Evolutionary conservation across 1,284 basidiomycete species (phyloP), one percentile per base, ranked within the genome.

Genomic region (Pulveroboletus sp.): DNA sequence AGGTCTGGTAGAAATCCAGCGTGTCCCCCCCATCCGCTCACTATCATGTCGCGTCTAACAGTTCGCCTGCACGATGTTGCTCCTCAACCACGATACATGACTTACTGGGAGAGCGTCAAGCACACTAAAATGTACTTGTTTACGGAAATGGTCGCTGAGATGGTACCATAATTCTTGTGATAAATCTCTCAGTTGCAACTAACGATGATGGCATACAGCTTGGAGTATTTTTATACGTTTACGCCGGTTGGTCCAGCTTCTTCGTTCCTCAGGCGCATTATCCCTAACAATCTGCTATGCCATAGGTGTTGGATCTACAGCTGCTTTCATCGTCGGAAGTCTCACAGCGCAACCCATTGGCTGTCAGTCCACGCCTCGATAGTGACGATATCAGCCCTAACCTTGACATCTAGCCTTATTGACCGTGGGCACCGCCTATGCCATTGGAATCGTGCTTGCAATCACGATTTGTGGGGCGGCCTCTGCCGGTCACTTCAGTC

Each of bases 401-500:
- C 45, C 31, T 44, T 17, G 35, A 24, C 22, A 2, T 26, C 24
- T 57, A 88, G 87, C 84, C 33, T 43, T 86, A 12, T 69, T 84
- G 36, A 84, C 86, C 46, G 74, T 89, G 29, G 87, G 87, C 24
- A 63, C 86, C 44, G 84, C 80, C 10, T 90, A 89, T 67, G 75
- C 81, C 12, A 74, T 83, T 29, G 87, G 87, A 40, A 82, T 89
- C 59, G 68, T 84, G 15, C 77, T 89, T 45, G 86, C 87, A 1
- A 65, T 90, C 36, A 69, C 71, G 6, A 71, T 85, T 20, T 83
- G 79, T 59, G 72, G 71, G 29, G 65, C 79, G 9, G 81, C 84
- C 3, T 89, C 86, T 17, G 82, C 82, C 14, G 84, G 86, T 9
- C 85, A 89, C 65, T 81, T 89, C 69, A 85, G 80, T 65, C 84